Conservation (phyloP, 2,329 filamentous ascomycete species). For the Phyllosticta ampelicida region DNA sequence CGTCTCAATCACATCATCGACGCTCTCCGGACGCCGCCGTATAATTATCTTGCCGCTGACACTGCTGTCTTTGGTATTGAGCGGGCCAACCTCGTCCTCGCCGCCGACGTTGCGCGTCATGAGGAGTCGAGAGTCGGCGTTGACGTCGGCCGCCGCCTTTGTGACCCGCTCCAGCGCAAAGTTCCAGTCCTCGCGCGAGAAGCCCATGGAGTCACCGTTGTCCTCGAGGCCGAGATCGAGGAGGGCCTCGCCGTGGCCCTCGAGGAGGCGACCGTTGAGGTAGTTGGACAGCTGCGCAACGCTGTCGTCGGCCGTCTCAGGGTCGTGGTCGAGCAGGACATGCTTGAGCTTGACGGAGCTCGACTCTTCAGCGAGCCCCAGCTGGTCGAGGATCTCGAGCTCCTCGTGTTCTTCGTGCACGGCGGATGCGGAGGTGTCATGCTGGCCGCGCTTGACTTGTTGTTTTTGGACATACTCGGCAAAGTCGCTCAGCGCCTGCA, state of each 20-base stretch:
- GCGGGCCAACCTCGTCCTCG: constrained; percentile 56
- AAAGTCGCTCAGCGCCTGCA: constrained; percentile 79
- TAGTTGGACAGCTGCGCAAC: constrained; percentile 53
- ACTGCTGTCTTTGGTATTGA: constrained; percentile 56
- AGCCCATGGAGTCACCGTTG: constrained; percentile 71
- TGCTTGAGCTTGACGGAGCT: constrained; percentile 59
- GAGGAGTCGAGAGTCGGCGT: constrained; percentile 69
- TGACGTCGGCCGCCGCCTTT: constrained; percentile 51
- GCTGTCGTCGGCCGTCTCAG: constrained; percentile 45
- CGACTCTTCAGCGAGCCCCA: constrained; percentile 60
- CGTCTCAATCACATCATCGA: constrained; percentile 89
- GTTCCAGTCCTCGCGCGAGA: constrained; percentile 67
- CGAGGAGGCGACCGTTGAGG: constrained; percentile 58
- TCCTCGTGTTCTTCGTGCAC: constrained; percentile 66
- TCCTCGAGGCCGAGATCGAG: constrained; percentile 91
- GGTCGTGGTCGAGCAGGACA: constrained; percentile 50
- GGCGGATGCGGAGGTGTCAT: constrained; percentile 2
- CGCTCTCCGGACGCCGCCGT: constrained; percentile 58
- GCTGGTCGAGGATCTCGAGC: constrained; percentile 76
- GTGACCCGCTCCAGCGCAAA: constrained; percentile 55
- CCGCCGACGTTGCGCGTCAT: constrained; percentile 87
- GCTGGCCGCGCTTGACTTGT: constrained; percentile 55
- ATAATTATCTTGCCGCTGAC: constrained; percentile 81
- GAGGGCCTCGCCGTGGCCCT: constrained; percentile 79
- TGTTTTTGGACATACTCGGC: constrained; percentile 96